Percentiles rank a stretch among this genome's conserved stretches.
Evolutionary conservation across 2,329 filamentous ascomycete genomes (phyloP).

Genomic region (Penicillium digitatum): DNA sequence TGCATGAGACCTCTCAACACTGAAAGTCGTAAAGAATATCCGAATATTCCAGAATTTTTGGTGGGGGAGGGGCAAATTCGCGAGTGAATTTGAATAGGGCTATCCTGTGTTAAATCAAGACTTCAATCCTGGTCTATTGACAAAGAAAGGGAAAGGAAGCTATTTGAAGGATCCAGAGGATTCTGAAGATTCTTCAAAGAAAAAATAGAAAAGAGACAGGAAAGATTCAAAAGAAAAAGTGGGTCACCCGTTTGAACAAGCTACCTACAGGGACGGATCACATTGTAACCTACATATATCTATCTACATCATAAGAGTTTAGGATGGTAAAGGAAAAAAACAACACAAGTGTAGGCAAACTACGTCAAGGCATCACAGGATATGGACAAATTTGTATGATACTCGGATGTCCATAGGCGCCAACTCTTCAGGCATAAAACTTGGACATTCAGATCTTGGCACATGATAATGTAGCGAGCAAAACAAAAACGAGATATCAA

Average conservation of each 20-base stretch:
- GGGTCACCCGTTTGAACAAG: not conserved
- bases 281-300: not conserved
- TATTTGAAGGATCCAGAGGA: not conserved
- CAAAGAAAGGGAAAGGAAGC: not conserved
- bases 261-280: not conserved
- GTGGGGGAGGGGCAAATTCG: constrained; percentile 7
- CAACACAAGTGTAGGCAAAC: not conserved
- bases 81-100: not conserved
- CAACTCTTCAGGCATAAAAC: constrained; percentile 15
- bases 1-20: not conserved
- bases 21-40: not conserved
- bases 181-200: not conserved
- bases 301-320: no score
- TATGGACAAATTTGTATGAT: constrained; percentile 25
- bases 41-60: not conserved
- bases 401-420: constrained; percentile 14
- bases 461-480: constrained; percentile 20
- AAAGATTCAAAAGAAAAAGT: not conserved
- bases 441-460: constrained; percentile 23
- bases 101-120: not conserved
- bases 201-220: not conserved
- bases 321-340: no score
- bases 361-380: constrained; percentile 8
- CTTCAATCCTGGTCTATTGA: not conserved
- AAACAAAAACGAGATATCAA: constrained; percentile 13